phyloP scores from a whole-genome alignment of 2,329 filamentous ascomycete species.

The Lasiodiplodia citricola region DNA sequence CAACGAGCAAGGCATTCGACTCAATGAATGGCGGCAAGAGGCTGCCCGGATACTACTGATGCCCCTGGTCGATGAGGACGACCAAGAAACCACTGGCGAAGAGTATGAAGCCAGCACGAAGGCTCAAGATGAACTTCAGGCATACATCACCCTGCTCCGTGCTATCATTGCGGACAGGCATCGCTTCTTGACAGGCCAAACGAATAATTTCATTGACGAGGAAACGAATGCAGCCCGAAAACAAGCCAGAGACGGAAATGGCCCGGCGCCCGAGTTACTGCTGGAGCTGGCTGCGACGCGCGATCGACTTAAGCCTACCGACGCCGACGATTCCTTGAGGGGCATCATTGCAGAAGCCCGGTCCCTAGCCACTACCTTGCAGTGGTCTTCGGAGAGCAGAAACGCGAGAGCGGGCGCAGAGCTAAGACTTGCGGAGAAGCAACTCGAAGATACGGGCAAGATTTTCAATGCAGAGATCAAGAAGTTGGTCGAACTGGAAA shows the following conservation, averaged over 20 bases:
- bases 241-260: slow-evolving; percentile 66
- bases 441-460: slow-evolving; percentile 65
- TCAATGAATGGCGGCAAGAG: slow-evolving; percentile 76
- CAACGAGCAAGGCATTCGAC: slow-evolving; percentile 72
- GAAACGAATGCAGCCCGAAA: slow-evolving; percentile 69
- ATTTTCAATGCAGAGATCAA: slow-evolving; percentile 61
- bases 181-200: slow-evolving; percentile 75
- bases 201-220: slow-evolving; percentile 75
- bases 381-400: slow-evolving; percentile 61
- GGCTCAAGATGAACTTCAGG: slow-evolving; percentile 74
- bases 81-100: slow-evolving; percentile 79
- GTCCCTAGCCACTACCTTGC: slow-evolving; percentile 63
- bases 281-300: slow-evolving; percentile 60
- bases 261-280: slow-evolving; percentile 73
- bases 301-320: slow-evolving; percentile 55
- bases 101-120: slow-evolving; percentile 89
- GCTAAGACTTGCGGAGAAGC: slow-evolving; percentile 65
- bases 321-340: slow-evolving; percentile 68
- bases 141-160: slow-evolving; percentile 80
- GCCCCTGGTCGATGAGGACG: slow-evolving; percentile 82
- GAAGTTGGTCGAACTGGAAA: slow-evolving; percentile 59
- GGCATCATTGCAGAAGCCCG: slow-evolving; percentile 73
- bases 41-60: slow-evolving; percentile 74
- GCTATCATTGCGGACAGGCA: slow-evolving; percentile 79
- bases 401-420: slow-evolving; percentile 66